Conservation (phyloP, 2,329 filamentous ascomycete species). For the Corynespora cassiicola region DNA sequence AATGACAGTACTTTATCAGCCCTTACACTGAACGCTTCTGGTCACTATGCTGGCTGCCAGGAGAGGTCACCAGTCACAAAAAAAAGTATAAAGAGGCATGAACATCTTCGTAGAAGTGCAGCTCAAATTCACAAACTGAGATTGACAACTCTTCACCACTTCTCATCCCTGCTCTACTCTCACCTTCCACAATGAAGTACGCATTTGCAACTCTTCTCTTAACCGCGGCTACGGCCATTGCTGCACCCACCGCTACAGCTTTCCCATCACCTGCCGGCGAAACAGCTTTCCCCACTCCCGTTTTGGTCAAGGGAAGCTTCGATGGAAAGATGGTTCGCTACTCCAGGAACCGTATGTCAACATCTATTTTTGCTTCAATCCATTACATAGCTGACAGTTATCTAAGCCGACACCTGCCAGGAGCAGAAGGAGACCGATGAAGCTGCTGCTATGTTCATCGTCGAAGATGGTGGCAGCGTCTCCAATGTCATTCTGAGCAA, state of each 20-base stretch:
- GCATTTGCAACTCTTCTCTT: slow-evolving; percentile 21
- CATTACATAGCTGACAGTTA: neutral
- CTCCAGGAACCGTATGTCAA: slow-evolving; percentile 8
- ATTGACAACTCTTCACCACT: neutral
- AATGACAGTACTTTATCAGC: too few species aligned
- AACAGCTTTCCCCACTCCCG: slow-evolving; percentile 10
- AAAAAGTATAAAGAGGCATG: too few species aligned
- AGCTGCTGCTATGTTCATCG: slow-evolving; percentile 52
- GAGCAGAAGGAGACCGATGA: slow-evolving; percentile 17
- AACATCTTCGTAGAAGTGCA: too few species aligned
- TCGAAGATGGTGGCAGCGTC: slow-evolving; percentile 54
- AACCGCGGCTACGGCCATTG: slow-evolving; percentile 19
- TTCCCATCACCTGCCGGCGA: slow-evolving; percentile 11
- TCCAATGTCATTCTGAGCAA: slow-evolving; percentile 59
- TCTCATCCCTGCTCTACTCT: slow-evolving; percentile 1
- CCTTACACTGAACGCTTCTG: too few species aligned
- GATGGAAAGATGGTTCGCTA: slow-evolving; percentile 21
- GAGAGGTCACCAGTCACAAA: too few species aligned
- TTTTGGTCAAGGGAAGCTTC: slow-evolving; percentile 13
- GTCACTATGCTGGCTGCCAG: too few species aligned
- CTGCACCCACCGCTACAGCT: slow-evolving; percentile 14
- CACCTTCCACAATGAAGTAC: slow-evolving; percentile 25
- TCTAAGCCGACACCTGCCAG: slow-evolving; percentile 13
- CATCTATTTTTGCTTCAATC: neutral
- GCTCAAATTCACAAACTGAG: too few species aligned